Base-by-base conservation (phyloP, 192 early-diverging fungal genomes). In the Coemansia sp. region DNA sequence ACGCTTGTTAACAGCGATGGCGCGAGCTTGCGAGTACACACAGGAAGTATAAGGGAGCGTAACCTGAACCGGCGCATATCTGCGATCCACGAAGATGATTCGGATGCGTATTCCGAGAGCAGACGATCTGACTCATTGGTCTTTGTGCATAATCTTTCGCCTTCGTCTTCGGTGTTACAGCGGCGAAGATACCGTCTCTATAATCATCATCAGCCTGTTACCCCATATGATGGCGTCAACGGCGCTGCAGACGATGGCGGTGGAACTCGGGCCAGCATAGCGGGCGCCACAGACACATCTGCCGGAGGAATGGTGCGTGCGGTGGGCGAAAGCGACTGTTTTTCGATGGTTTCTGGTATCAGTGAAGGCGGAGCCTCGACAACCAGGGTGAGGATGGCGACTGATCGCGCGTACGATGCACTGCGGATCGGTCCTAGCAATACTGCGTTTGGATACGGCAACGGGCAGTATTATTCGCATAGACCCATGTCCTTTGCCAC, bases 1-100 rank as follows among this genome's bases (percentile, higher is more conserved):
- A 77, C 75, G 9, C 51, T 83, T 41, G 80, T 76, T 14, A 76
- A 83, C 60, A 83, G 80, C 66, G 80, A 83, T 33, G 75, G 80
- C 0, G 80, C 80, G 12, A 83, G 80, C 34, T 39, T 83, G 68
- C 72, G 80, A 0, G 80, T 83, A 11, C 80, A 83, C 38, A 83
- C 80, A 14, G 80, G 80, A 3, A 83, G 80, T 36, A 83, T 83
- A 15, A 72, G 80, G 41, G 80, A 82, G 72, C 80, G 80, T 37
- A 53, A 82, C 52, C 63, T 73, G 14, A 66, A 82, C 45, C 61
- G 62, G 11, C 70, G 66, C 3, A 72, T 72, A 8, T 73, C 79
- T 41, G 73, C 73, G 11, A 81, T 74, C 33, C 70, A 73, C 38
- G 74, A 82, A 38, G 74, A 76, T 45, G 79, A 82, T 38, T 64